A percentile compares a stretch with the other conserved stretches of the same genome.
phyloP scores from a whole-genome alignment of 1,284 basidiomycete genomes.

The Vanrija sp. region DNA sequence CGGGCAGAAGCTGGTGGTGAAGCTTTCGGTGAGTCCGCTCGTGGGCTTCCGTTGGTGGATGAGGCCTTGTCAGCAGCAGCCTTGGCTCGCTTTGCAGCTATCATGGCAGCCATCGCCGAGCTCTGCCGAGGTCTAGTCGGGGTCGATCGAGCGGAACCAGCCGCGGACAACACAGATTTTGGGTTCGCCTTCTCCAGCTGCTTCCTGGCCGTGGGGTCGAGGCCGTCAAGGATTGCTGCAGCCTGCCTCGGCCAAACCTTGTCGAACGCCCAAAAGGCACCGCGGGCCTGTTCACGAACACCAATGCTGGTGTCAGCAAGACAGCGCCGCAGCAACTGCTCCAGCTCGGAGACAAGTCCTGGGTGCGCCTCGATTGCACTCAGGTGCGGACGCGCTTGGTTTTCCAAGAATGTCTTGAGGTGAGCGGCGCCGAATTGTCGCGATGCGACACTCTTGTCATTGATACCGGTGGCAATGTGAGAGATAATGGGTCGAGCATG shows the following conservation, averaged over 20 bases:
- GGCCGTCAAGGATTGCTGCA: constrained; percentile 58
- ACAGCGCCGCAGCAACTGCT: constrained; percentile 66
- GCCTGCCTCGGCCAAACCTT: constrained; percentile 70
- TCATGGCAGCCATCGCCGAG: constrained; percentile 25
- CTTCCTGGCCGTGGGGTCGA: constrained; percentile 71
- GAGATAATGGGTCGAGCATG: constrained; percentile 68
- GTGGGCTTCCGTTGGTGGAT: no score
- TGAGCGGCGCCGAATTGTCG: constrained; percentile 67
- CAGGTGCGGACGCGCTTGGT: constrained; percentile 63
- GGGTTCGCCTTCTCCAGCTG: constrained; percentile 82
- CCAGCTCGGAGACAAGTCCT: constrained; percentile 65
- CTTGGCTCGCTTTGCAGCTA: constrained; percentile 40
- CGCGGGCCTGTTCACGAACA: constrained; percentile 70
- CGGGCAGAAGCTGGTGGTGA: no score
- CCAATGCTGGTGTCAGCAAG: constrained; percentile 74
- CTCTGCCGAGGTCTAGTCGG: constrained; percentile 9
- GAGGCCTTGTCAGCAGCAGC: constrained; percentile 20
- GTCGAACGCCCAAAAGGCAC: constrained; percentile 77
- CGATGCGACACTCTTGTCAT: constrained; percentile 79
- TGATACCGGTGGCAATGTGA: constrained; percentile 66
- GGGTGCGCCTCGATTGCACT: constrained; percentile 59
- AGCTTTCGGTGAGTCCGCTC: no score
- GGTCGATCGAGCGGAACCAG: background rate
- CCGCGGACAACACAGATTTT: background rate
- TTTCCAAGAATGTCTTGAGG: constrained; percentile 67